Evolutionary conservation across 2,329 filamentous ascomycete genomes (phyloP).

Genomic region (Nakataea oryzae): DNA sequence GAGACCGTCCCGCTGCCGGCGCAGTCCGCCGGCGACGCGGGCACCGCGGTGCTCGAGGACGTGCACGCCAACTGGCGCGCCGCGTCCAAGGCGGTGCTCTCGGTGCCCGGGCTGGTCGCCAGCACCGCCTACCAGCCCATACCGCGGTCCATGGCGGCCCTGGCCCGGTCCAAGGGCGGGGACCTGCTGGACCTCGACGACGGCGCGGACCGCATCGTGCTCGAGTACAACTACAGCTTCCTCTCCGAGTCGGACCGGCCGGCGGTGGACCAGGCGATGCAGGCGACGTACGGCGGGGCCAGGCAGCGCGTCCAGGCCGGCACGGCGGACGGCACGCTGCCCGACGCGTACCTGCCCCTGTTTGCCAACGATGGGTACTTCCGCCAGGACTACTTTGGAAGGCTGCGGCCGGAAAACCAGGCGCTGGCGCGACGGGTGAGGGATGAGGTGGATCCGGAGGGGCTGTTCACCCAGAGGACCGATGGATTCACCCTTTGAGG

Average conservation of each 20-base stretch:
- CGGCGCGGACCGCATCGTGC: slow-evolving; percentile 25
- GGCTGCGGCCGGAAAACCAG: slow-evolving; percentile 22
- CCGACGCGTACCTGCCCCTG: slow-evolving; percentile 25
- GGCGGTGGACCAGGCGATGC: slow-evolving; percentile 22
- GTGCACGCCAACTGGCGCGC: slow-evolving; percentile 13
- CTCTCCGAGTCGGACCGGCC: slow-evolving; percentile 15
- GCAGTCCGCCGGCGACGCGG: not conserved
- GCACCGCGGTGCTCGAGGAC: slow-evolving; percentile 6
- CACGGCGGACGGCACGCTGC: slow-evolving; percentile 20
- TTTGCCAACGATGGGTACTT: slow-evolving; percentile 33
- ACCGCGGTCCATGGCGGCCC: slow-evolving; percentile 21
- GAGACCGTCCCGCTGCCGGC: slow-evolving; percentile 14
- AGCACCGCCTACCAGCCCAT: slow-evolving; percentile 17
- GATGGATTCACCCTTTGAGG: slow-evolving; percentile 27
- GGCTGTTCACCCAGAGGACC: slow-evolving; percentile 25
- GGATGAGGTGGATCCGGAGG: slow-evolving; percentile 24
- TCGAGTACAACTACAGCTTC: slow-evolving; percentile 33
- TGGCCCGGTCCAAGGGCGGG: slow-evolving; percentile 19
- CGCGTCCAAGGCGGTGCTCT: slow-evolving; percentile 3
- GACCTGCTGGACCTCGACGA: slow-evolving; percentile 29
- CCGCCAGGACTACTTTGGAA: slow-evolving; percentile 29
- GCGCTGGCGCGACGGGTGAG: slow-evolving; percentile 22
- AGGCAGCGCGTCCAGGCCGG: slow-evolving; percentile 16
- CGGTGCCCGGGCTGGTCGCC: slow-evolving; percentile 9
- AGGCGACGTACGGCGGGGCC: slow-evolving; percentile 23